Conservation (phyloP, 2,329 filamentous ascomycete genomes). For the Lachnellula arida region DNA sequence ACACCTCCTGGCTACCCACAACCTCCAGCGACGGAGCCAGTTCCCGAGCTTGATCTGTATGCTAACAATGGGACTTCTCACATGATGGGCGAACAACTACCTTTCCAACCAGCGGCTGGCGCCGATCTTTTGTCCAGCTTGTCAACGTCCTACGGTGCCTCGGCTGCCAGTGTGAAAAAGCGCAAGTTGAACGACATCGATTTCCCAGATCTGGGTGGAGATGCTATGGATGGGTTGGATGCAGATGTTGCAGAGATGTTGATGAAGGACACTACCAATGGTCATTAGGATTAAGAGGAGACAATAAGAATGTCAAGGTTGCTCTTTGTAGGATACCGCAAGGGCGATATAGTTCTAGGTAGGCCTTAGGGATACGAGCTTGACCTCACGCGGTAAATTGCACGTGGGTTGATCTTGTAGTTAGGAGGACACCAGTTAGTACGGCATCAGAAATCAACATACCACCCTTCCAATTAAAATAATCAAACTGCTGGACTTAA, state of each 20-base stretch:
- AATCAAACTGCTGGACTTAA: too few relatives aligned
- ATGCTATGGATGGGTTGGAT: constrained; percentile 53
- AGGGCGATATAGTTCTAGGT: too few relatives aligned
- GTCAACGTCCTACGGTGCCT: constrained; percentile 31
- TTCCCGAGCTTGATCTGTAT: constrained; percentile 34
- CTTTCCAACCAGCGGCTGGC: constrained; percentile 24
- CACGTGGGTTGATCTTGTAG: too few relatives aligned
- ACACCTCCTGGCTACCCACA: constrained; percentile 69
- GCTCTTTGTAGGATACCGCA: too few relatives aligned
- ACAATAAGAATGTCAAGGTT: neutral
- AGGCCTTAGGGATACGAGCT: too few relatives aligned
- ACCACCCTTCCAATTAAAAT: too few relatives aligned
- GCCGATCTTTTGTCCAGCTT: constrained; percentile 37
- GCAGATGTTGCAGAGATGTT: constrained; percentile 57
- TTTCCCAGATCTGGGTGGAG: constrained; percentile 43
- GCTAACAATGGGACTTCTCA: constrained; percentile 30
- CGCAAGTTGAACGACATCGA: constrained; percentile 45
- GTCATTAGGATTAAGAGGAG: neutral
- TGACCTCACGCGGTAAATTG: too few relatives aligned
- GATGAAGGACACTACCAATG: constrained; percentile 29
- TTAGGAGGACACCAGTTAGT: too few relatives aligned
- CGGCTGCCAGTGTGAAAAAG: constrained; percentile 36
- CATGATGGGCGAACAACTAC: constrained; percentile 6
- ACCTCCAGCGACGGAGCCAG: constrained; percentile 26
- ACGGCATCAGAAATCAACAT: too few relatives aligned